Percentiles rank a stretch among this genome's conserved stretches.
phyloP scores from a whole-genome alignment of 2,329 filamentous ascomycete species.

The Penicillium frequentans region DNA sequence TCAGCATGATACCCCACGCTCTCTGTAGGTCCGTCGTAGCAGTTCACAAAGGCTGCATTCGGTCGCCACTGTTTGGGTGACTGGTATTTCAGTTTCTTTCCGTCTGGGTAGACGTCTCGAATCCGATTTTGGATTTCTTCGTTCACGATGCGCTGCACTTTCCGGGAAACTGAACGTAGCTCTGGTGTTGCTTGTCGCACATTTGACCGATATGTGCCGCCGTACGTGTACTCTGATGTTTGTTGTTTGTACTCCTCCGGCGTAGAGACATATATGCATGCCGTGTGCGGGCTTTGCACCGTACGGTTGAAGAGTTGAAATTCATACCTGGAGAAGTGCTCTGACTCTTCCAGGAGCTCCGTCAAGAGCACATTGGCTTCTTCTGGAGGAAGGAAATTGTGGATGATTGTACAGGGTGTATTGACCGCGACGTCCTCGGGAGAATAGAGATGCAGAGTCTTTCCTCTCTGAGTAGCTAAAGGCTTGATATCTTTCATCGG shows the following conservation, averaged over 20 bases:
- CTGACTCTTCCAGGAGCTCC: slow-evolving; percentile 74
- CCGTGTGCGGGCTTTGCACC: slow-evolving; percentile 81
- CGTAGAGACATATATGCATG: slow-evolving; percentile 78
- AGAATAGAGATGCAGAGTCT: slow-evolving; percentile 79
- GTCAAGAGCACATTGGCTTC: slow-evolving; percentile 71
- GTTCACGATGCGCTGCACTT: slow-evolving; percentile 76
- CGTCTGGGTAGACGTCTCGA: slow-evolving; percentile 63
- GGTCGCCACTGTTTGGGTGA: slow-evolving; percentile 72
- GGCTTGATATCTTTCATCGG: slow-evolving; percentile 16
- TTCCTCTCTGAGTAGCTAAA: slow-evolving; percentile 71
- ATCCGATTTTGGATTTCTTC: slow-evolving; percentile 72
- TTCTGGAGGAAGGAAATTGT: slow-evolving; percentile 76
- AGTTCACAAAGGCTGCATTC: slow-evolving; percentile 93
- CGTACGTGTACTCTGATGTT: slow-evolving; percentile 81
- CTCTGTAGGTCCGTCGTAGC: slow-evolving; percentile 78
- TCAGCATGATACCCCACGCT: slow-evolving; percentile 92
- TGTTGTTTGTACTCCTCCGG: slow-evolving; percentile 68
- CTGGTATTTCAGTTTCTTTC: slow-evolving; percentile 75
- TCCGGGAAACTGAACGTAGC: slow-evolving; percentile 67
- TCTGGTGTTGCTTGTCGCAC: slow-evolving; percentile 74
- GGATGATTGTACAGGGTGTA: slow-evolving; percentile 88
- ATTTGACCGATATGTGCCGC: slow-evolving; percentile 73
- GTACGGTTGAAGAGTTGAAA: slow-evolving; percentile 89
- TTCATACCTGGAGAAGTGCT: slow-evolving; percentile 66
- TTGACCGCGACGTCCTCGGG: slow-evolving; percentile 77